Percentiles rank a stretch among this genome's conserved stretches.
Evolutionary conservation across 345 rosid species (phyloP).

Genomic region (Boechera stricta): DNA sequence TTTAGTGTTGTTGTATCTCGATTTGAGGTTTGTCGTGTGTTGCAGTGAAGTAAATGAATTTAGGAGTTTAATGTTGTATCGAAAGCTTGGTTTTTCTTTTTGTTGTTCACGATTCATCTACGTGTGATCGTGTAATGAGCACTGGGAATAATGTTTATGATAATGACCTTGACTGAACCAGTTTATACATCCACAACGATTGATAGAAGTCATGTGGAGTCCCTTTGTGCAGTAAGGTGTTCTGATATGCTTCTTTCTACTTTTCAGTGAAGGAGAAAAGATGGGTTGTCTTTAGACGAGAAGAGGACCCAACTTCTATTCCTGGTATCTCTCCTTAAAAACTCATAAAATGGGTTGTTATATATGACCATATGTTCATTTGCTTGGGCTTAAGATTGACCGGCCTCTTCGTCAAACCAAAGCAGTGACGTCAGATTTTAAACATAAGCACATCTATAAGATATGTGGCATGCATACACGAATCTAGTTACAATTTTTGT

Average conservation of each 20-base stretch:
- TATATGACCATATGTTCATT: neutral
- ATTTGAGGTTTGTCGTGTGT: neutral
- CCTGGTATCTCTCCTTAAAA: constrained; percentile 60
- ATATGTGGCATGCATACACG: neutral
- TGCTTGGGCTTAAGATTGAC: neutral
- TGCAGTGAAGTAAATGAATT: neutral
- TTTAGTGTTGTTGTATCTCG: too few species aligned
- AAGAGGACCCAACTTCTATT: constrained; percentile 82
- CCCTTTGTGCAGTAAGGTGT: constrained; percentile 19
- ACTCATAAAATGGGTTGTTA: neutral
- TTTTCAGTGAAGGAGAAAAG: constrained; percentile 92
- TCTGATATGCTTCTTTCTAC: constrained; percentile 31
- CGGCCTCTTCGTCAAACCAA: constrained; percentile 19
- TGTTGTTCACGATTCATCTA: neutral
- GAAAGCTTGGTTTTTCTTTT: neutral
- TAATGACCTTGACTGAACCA: neutral
- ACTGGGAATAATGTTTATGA: neutral
- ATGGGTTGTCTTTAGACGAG: constrained; percentile 87
- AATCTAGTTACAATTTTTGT: constrained; percentile 15
- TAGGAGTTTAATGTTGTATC: neutral
- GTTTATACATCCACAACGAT: neutral
- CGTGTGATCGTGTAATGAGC: constrained; percentile 1
- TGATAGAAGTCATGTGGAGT: constrained; percentile 7
- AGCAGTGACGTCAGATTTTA: neutral
- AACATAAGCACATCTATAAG: neutral